These are phyloP conservation scores for Saturnispora bothae DNA, from an alignment of 805 yeast species.

Conservation along the genomic window DNA sequence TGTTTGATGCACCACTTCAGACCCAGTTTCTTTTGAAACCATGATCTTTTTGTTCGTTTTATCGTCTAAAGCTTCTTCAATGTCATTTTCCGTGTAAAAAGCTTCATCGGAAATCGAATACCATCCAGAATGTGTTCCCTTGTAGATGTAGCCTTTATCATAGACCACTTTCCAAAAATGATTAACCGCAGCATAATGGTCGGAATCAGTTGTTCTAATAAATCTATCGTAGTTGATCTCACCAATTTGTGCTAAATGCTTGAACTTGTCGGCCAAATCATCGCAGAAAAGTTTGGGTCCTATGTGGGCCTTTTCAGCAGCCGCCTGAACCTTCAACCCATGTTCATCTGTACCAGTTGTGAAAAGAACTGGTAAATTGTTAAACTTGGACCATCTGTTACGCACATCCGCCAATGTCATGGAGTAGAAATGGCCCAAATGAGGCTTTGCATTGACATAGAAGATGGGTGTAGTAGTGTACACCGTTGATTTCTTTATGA, in stretches of 20 bases:
- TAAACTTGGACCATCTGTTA: constrained; percentile 56
- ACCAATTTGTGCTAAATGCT: constrained; percentile 46
- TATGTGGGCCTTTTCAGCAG: constrained; percentile 45
- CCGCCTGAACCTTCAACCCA: constrained; percentile 86
- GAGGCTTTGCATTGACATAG: constrained; percentile 94
- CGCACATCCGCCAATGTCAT: constrained; percentile 76
- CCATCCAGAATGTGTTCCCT: constrained; percentile 89
- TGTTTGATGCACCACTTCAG: constrained; percentile 60
- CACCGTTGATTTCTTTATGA: constrained; percentile 1
- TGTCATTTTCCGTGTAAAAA: constrained; percentile 77
- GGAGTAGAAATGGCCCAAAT: constrained; percentile 85
- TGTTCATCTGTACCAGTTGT: constrained; percentile 97
- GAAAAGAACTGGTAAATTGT: constrained; percentile 36
- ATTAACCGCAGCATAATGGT: constrained; percentile 58
- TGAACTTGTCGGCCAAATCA: constrained; percentile 52
- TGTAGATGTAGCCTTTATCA: constrained; percentile 58
- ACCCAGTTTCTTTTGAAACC: constrained; percentile 59
- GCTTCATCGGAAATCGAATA: constrained; percentile 91
- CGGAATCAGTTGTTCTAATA: constrained; percentile 81
- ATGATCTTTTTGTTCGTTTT: constrained; percentile 23
- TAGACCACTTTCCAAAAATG: constrained; percentile 58
- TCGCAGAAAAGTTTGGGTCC: constrained; percentile 68
- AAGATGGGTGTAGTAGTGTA: constrained; percentile 88
- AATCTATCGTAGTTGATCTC: constrained; percentile 61
- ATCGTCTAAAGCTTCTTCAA: constrained; percentile 32